These are phyloP conservation scores for Corchorus olitorius DNA, from an alignment of 345 rosid genomes.

Conservation along the genomic window DNA sequence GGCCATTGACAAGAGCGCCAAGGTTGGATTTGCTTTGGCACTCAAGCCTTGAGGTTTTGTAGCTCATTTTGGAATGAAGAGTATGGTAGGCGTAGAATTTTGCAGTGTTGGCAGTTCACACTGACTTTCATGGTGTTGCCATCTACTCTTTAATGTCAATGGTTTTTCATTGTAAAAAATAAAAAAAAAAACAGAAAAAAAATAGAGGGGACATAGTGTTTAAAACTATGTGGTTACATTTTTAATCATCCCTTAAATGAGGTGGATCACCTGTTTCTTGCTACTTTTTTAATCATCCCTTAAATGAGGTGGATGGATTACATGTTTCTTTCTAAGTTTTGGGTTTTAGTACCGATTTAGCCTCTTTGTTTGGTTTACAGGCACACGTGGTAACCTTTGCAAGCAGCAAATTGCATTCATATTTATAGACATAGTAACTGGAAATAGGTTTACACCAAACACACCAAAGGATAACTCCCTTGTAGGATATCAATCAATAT, in stretches of 20 bases:
- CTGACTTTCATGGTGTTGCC: constrained; percentile 22
- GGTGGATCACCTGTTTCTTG: constrained; percentile 15
- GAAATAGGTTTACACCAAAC: not conserved
- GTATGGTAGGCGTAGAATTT: constrained; percentile 17
- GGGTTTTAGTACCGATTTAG: not conserved
- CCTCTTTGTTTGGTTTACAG: not conserved
- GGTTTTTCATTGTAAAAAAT: constrained; percentile 38
- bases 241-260: constrained; percentile 11
- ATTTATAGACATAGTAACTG: not conserved
- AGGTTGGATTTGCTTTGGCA: constrained; percentile 84
- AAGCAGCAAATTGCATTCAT: not conserved
- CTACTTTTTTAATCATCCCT: constrained; percentile 12
- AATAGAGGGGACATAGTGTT: constrained; percentile 19
- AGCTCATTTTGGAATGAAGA: not conserved
- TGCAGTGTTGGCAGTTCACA: constrained; percentile 26
- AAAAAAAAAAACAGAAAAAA: constrained; percentile 26
- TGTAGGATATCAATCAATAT: not conserved
- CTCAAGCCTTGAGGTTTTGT: constrained; percentile 62
- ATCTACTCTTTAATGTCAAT: constrained; percentile 15
- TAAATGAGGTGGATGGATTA: not conserved
- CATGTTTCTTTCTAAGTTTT: constrained; percentile 6
- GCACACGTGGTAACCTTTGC: too few species aligned
- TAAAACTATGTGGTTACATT: constrained; percentile 18
- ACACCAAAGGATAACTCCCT: not conserved
- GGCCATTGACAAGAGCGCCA: constrained; percentile 79